Conservation (phyloP, 768 basidiomycete genomes). For the Ramaria rubella region DNA sequence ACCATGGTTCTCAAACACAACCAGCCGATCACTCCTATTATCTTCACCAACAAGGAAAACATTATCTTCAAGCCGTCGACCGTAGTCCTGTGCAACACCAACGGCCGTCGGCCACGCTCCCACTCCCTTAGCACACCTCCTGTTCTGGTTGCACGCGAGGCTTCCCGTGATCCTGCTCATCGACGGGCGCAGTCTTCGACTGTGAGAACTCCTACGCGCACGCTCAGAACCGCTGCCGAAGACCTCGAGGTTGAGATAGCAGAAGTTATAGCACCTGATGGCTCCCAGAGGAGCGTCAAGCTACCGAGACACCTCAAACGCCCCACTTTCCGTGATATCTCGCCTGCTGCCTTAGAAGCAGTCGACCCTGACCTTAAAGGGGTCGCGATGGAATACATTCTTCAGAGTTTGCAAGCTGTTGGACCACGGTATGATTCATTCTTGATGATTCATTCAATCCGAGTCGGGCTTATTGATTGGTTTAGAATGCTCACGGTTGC, state of each 20-base stretch:
- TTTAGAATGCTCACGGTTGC: constrained; percentile 4
- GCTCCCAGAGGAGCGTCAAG: not conserved
- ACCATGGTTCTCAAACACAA: not conserved
- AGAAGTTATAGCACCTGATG: not conserved
- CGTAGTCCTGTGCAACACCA: not conserved
- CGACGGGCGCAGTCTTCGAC: not conserved
- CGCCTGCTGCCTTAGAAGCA: constrained; percentile 45
- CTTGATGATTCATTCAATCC: not conserved
- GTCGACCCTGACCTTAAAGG: constrained; percentile 44
- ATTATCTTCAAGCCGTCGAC: not conserved
- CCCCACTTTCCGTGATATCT: constrained; percentile 52
- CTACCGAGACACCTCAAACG: constrained; percentile 64
- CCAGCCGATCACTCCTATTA: not conserved
- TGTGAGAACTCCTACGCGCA: not conserved
- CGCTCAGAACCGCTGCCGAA: not conserved
- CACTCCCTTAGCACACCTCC: not conserved
- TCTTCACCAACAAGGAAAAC: constrained; percentile 4
- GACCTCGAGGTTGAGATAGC: not conserved
- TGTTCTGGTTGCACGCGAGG: not conserved
- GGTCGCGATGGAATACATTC: constrained; percentile 59
- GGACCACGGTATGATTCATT: constrained; percentile 35
- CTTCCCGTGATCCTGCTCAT: not conserved
- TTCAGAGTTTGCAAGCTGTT: constrained; percentile 39
- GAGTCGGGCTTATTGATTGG: not conserved
- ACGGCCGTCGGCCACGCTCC: not conserved